Percentiles rank a stretch among this genome's conserved stretches.
phyloP scores from a whole-genome alignment of 2,329 filamentous ascomycete species.

The Triangularia verruculosa region DNA sequence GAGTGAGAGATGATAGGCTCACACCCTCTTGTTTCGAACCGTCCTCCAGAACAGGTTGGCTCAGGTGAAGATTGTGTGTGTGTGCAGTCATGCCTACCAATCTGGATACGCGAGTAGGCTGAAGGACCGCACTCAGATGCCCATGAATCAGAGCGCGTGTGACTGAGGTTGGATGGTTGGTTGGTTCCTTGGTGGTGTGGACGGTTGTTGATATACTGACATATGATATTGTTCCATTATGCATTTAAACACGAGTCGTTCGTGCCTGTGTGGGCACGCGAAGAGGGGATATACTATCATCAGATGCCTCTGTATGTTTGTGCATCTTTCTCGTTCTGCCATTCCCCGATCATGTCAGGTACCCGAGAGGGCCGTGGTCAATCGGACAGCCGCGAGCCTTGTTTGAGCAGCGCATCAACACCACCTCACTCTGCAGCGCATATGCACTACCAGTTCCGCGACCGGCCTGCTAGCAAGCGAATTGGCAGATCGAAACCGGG shows the following conservation, averaged over 20 bases:
- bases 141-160: not conserved
- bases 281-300: not conserved
- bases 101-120: not conserved
- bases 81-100: not conserved
- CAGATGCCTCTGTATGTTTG: not conserved
- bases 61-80: not conserved
- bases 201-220: not conserved
- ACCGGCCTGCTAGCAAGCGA: not conserved
- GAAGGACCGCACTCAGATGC: not conserved
- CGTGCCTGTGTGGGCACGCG: not conserved
- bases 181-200: not conserved
- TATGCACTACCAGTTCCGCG: conserved; percentile 3
- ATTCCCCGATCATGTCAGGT: conserved; percentile 6
- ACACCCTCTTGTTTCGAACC: conserved; percentile 4
- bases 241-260: not conserved
- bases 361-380: not conserved
- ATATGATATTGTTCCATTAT: not conserved
- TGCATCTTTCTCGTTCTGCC: not conserved
- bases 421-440: conserved; percentile 2
- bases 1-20: not conserved
- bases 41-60: not conserved
- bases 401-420: not conserved
- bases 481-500: not conserved
- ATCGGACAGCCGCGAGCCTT: not conserved
- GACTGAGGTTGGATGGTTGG: not conserved